phyloP scores from a whole-genome alignment of 2,329 filamentous ascomycete genomes.

The Neofusicoccum parvum region DNA sequence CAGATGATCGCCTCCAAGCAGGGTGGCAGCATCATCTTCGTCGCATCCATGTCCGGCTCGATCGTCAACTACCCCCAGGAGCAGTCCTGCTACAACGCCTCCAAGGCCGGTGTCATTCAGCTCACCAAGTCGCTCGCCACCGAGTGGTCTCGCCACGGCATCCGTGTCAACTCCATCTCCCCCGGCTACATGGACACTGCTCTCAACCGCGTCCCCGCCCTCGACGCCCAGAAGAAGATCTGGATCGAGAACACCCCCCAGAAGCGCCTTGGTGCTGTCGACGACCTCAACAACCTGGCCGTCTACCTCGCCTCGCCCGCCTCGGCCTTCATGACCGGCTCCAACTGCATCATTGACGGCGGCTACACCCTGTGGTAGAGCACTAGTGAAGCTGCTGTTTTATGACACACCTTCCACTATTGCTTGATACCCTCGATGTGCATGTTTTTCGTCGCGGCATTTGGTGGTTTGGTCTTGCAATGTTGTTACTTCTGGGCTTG shows the following conservation, averaged over 20 bases:
- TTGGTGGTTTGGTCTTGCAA: conserved; percentile 1
- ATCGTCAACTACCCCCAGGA: conserved; percentile 64
- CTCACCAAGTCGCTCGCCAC: conserved; percentile 79
- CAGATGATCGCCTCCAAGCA: conserved; percentile 71
- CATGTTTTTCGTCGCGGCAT: not conserved
- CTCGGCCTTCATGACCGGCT: conserved; percentile 75
- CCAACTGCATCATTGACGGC: conserved; percentile 64
- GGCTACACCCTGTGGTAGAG: conserved; percentile 46
- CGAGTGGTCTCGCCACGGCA: conserved; percentile 80
- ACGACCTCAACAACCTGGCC: conserved; percentile 76
- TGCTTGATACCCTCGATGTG: conserved; percentile 9
- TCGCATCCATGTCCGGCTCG: conserved; percentile 64
- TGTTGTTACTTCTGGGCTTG: not conserved
- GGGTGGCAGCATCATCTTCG: conserved; percentile 73
- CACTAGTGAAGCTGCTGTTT: not conserved
- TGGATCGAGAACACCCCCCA: conserved; percentile 76
- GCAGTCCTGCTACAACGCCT: conserved; percentile 81
- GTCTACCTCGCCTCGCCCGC: conserved; percentile 76
- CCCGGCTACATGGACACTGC: conserved; percentile 88
- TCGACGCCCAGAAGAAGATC: conserved; percentile 80
- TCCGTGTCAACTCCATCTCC: conserved; percentile 82
- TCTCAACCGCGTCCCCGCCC: conserved; percentile 74
- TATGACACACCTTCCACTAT: not conserved
- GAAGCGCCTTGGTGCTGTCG: conserved; percentile 69
- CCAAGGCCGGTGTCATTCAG: conserved; percentile 78